Base-by-base conservation (phyloP, 2,329 filamentous ascomycete genomes). In the Cercospora citrullina region DNA sequence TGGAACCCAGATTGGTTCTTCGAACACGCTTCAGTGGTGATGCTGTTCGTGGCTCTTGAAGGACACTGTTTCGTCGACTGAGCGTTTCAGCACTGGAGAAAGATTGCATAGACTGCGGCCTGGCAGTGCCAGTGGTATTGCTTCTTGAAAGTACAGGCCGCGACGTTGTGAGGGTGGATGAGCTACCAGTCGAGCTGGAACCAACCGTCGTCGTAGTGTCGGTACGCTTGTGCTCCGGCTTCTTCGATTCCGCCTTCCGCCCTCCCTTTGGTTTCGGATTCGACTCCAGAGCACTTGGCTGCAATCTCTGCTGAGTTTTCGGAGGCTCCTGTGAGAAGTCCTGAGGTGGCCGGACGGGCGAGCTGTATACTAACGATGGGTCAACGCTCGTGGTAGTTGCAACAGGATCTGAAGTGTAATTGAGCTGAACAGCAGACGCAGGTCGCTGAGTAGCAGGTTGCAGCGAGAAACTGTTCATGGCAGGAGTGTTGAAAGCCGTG, bases 21-120 rank as follows among this genome's bases (percentile, higher is more conserved):
- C 79, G 81, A 66, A 79, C 76, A 8, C 82, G 78, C 73, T 85
- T 85, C 23, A 84, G 67, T 0, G 83, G 83, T 16, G 83, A 85
- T 3, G 81, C 78, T 33, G 80, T 80, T 12, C 83, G 79, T 45
- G 80, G 79, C 23, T 82, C 79, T 42, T 79, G 76, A 65, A 68
- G 73, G 67, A 73, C 59, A 36, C 71, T 76, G 61, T 71, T 75
- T 68, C 73, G 77, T 4, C 75, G 69, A 63, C 58, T 71, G 4
- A 76, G 63, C 5, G 69, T 60, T 12, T 72, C 71, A 48, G 45
- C 59, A 55, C 80, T 79, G 36, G 77, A 72, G 0, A 76, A 75
- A 30, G 68, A 61, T 26, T 74, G 71, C 12, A 69, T 67, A 58
- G 66, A 66, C 26, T 70, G 70, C 18, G 74, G 68, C 58, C 75